Evolutionary conservation across 768 basidiomycete genomes (phyloP), one percentile per base, ranked within the genome.

Genomic region (Crucibulum laeve): DNA sequence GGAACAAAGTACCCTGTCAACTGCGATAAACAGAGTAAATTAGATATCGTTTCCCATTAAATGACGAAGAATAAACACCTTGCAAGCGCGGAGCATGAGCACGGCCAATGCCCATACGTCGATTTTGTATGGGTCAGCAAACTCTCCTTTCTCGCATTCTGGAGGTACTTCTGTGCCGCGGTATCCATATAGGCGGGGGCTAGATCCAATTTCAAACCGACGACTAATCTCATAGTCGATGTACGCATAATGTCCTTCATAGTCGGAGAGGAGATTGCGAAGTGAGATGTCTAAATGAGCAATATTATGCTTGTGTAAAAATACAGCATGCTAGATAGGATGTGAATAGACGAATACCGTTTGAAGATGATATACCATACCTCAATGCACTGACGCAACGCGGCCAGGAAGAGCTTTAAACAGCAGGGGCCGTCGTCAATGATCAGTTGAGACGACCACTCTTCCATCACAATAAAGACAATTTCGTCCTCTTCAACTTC

Each of bases 401-500:
- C 74, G 3, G 65, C 66, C 19, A 88, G 58, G 52, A 86, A 84
- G 11, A 67, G 61, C 32, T 62, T 61, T 39, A 82, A 56, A 49
- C 69, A 77, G 54, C 71, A 74, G 4, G 81, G 79, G 19, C 67
- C 61, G 25, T 68, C 64, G 46, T 66, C 67, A 11, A 71, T 62
- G 18, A 82, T 67, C 17, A 87, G 63, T 43, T 82, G 74, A 8
- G 84, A 69, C 11, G 80, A 82, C 87, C 87, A 89, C 60, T 86
- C 76, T 55, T 88, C 87, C 84, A 87, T 87, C 19, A 88, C 79
- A 44, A 89, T 79, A 53, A 89, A 82, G 11, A 69, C 79, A 26
- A 84, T 55, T 38, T 65, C 58, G 45, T 84, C 81, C 7, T 66
- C 54, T 2, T 64, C 57, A 17, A 77, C 64, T 49, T 77, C 73